These are phyloP conservation scores for Yueomyces sp. DNA, from an alignment of 805 yeast genomes.

Conservation along the genomic window DNA sequence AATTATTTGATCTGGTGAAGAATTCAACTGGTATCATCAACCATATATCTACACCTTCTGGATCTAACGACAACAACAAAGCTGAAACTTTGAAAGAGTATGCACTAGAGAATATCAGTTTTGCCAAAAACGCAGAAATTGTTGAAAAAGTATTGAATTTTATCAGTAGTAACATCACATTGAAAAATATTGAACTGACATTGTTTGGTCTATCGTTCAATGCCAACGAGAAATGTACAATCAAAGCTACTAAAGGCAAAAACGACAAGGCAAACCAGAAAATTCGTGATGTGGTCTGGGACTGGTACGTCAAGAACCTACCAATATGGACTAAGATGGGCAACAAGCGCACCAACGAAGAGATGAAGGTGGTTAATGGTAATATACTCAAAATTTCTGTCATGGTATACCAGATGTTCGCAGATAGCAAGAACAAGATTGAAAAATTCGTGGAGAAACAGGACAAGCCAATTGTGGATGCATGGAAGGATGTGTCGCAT, in stretches of 20 bases:
- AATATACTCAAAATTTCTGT: too few relatives aligned
- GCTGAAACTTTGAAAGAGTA: constrained; percentile 31
- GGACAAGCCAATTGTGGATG: too few relatives aligned
- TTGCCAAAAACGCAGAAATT: constrained; percentile 31
- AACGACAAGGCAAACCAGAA: not conserved
- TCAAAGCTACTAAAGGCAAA: too few relatives aligned
- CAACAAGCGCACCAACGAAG: constrained; percentile 16
- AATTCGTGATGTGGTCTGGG: constrained; percentile 30
- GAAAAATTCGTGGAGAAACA: too few relatives aligned
- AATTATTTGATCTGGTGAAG: constrained; percentile 38
- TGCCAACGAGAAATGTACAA: constrained; percentile 3
- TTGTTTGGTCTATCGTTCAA: constrained; percentile 39
- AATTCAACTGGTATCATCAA: constrained; percentile 33
- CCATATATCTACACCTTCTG: constrained; percentile 11
- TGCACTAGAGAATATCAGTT: constrained; percentile 45
- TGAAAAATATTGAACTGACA: constrained; percentile 39
- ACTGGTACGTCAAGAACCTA: constrained; percentile 44
- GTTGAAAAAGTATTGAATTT: constrained; percentile 43
- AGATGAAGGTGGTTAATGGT: not conserved
- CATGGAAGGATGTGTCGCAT: too few relatives aligned
- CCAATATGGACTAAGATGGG: constrained; percentile 39
- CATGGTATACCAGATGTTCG: too few relatives aligned
- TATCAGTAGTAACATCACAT: constrained; percentile 42
- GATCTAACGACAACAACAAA: constrained; percentile 15
- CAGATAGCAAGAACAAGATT: too few relatives aligned